Evolutionary conservation across 345 rosid genomes (phyloP).

Genomic region (Aegle marmelos): DNA sequence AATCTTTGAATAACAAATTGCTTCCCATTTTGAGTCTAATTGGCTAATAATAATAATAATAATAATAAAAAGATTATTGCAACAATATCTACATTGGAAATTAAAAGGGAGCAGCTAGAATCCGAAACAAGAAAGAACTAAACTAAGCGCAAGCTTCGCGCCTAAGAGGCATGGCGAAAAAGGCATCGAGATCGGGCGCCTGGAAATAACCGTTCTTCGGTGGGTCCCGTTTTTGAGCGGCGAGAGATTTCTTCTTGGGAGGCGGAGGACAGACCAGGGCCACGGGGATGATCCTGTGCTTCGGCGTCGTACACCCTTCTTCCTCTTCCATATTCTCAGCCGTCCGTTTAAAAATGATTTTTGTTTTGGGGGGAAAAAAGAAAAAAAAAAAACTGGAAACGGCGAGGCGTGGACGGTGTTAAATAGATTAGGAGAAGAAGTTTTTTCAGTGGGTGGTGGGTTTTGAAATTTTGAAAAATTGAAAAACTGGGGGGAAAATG

Average conservation of each 20-base stretch:
- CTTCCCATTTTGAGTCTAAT: neutral
- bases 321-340: conserved; percentile 32
- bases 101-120: no score
- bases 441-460: neutral
- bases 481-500: conserved; percentile 14
- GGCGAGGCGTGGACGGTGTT: neutral
- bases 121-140: no score
- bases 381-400: neutral
- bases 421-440: neutral
- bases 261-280: conserved; percentile 57
- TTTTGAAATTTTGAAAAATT: neutral
- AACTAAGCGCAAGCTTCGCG: conserved; percentile 43
- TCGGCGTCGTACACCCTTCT: conserved; percentile 66
- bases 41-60: neutral
- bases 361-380: no score
- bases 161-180: conserved; percentile 38
- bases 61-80: neutral
- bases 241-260: conserved; percentile 43
- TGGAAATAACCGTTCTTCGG: conserved; percentile 65
- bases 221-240: conserved; percentile 40
- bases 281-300: conserved; percentile 48
- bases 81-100: neutral
- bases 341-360: neutral
- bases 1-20: conserved; percentile 3
- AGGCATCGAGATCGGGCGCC: conserved; percentile 66